Conservation (phyloP, 2,329 filamentous ascomycete species). For the Trichoderma semiorbis region DNA sequence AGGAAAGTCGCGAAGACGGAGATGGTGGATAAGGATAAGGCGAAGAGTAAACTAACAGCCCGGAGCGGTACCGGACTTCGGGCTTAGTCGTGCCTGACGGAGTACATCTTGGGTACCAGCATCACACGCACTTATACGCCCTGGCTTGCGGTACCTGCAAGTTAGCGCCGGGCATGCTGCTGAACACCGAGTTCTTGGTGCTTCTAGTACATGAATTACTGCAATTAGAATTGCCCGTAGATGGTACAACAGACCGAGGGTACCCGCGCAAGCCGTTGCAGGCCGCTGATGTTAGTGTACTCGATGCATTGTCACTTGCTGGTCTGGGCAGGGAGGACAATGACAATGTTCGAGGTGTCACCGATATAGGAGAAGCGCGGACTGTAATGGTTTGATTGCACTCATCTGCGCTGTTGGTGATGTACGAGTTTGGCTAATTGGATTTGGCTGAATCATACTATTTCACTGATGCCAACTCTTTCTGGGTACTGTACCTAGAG, state of each 20-base stretch:
- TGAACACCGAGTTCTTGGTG: not conserved
- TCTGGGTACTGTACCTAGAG: not conserved
- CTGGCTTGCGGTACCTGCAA: not conserved
- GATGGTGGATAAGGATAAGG: not conserved
- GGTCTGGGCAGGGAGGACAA: not conserved
- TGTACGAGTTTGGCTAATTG: not conserved
- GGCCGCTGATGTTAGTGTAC: not conserved
- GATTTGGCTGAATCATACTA: not conserved
- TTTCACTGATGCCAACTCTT: not conserved
- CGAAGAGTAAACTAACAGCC: not conserved
- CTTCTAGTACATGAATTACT: not conserved
- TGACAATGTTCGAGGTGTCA: not conserved
- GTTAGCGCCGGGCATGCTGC: not conserved
- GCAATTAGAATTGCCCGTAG: not conserved
- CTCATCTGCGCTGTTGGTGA: not conserved
- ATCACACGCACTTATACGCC: not conserved
- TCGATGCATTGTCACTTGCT: not conserved
- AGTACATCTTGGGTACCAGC: not conserved
- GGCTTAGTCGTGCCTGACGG: constrained; percentile 16
- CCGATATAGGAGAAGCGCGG: not conserved
- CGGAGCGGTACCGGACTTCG: constrained; percentile 19
- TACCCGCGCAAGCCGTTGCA: not conserved
- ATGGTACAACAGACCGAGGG: not conserved
- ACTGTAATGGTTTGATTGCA: not conserved
- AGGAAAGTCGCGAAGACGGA: not conserved